These are phyloP conservation scores for Rhynchospora pubera DNA, from an alignment of 176 grass and related monocot genomes.

Conservation along the genomic window DNA sequence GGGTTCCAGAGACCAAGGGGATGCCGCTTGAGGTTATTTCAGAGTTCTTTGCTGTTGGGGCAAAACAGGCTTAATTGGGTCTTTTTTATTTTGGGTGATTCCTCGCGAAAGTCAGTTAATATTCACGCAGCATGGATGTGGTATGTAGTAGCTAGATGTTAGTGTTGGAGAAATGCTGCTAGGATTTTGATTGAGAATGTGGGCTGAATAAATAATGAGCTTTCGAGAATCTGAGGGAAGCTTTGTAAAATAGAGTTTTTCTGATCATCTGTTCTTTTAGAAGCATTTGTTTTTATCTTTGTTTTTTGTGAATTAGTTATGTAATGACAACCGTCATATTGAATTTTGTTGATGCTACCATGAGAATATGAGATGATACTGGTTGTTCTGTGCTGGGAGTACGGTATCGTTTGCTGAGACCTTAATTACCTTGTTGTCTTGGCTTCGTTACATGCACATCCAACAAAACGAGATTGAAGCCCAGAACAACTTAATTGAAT, in stretches of 20 bases:
- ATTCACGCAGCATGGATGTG: background rate
- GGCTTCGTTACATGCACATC: background rate
- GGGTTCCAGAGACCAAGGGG: slow-evolving; percentile 91
- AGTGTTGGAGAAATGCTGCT: background rate
- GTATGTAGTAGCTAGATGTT: background rate
- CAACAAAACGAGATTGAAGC: background rate
- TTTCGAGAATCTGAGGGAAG: background rate
- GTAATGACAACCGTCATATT: background rate
- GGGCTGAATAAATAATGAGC: background rate
- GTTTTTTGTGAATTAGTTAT: background rate
- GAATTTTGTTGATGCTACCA: background rate
- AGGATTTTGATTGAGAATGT: slow-evolving; percentile 1
- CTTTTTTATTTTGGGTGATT: background rate
- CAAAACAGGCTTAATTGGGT: slow-evolving; percentile 53
- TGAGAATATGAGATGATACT: background rate
- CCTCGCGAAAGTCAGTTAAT: background rate
- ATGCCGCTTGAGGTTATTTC: slow-evolving; percentile 97
- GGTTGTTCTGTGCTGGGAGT: background rate
- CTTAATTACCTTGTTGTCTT: no score
- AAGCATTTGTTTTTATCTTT: background rate
- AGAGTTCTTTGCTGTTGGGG: slow-evolving; percentile 85
- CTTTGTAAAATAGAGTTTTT: slow-evolving; percentile 11
- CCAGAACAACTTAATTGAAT: background rate
- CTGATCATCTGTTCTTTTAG: background rate
- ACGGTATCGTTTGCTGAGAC: background rate